Percentiles rank a stretch among this genome's conserved stretches.
phyloP scores from a whole-genome alignment of 352 stramenopile genomes.

The Globisporangium recalcitrans region DNA sequence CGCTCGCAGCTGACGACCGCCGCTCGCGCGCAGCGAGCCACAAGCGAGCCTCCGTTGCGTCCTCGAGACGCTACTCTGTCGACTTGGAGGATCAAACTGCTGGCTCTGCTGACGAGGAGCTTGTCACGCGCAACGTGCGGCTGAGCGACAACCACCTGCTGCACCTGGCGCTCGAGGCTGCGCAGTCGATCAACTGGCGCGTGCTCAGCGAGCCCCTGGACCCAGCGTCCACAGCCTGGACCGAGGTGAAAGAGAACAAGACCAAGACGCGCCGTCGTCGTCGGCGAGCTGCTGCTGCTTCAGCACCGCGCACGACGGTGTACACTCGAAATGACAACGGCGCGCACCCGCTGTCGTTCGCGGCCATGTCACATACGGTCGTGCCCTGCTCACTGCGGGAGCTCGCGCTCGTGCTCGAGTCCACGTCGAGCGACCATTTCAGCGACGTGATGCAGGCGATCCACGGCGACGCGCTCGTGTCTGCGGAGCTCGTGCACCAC shows the following conservation, averaged over 20 bases:
- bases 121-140: conserved; percentile 12
- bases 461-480: conserved; percentile 10
- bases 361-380: conserved; percentile 5
- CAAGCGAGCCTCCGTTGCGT: neutral
- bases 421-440: neutral
- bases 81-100: neutral
- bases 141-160: conserved; percentile 37
- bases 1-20: neutral
- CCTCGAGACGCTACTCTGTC: neutral
- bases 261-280: neutral
- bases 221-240: neutral
- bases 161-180: conserved; percentile 25
- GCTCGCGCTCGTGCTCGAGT: conserved; percentile 6
- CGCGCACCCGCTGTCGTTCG: neutral
- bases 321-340: conserved; percentile 1
- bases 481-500: conserved; percentile 2
- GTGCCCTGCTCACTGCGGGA: conserved; percentile 10
- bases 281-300: neutral
- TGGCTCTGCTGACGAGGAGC: neutral
- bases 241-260: conserved; percentile 2
- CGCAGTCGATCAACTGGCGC: conserved; percentile 29
- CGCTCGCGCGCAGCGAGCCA: neutral
- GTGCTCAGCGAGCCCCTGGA: conserved; percentile 16
- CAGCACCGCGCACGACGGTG: neutral
- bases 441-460: conserved; percentile 4